A percentile compares a stretch with the other conserved stretches of the same genome.
Conservation (phyloP, 768 basidiomycete species). For the Boletus edulis region DNA sequence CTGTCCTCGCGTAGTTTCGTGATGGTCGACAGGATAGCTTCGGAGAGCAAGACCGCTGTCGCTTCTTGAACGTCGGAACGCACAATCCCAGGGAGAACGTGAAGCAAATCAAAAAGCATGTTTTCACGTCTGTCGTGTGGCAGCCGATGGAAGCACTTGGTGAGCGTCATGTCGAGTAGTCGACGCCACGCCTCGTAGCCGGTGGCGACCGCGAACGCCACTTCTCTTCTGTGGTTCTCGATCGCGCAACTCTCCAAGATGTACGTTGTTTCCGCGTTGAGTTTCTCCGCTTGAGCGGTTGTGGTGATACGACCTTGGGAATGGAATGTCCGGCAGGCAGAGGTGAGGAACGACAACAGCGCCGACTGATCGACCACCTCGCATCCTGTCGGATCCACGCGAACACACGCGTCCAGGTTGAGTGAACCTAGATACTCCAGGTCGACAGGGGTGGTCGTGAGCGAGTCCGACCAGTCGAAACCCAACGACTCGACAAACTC, state of each 20-base stretch:
- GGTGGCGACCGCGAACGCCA: constrained; percentile 63
- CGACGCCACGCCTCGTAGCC: constrained; percentile 86
- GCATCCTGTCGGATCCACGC: constrained; percentile 68
- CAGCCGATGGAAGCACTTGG: constrained; percentile 82
- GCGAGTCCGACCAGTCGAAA: constrained; percentile 84
- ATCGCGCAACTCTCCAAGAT: constrained; percentile 80
- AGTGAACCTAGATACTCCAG: constrained; percentile 65
- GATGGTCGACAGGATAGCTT: constrained; percentile 75
- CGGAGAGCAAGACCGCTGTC: constrained; percentile 80
- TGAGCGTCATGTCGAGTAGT: constrained; percentile 79
- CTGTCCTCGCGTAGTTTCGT: constrained; percentile 88
- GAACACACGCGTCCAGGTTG: constrained; percentile 68
- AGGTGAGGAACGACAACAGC: constrained; percentile 64
- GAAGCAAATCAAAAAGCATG: constrained; percentile 87
- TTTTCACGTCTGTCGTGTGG: constrained; percentile 82
- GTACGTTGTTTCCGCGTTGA: constrained; percentile 68
- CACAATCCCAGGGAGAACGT: constrained; percentile 73
- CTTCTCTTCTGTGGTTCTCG: constrained; percentile 85
- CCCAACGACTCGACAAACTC: constrained; percentile 85
- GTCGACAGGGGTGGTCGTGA: constrained; percentile 54
- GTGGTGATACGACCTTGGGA: constrained; percentile 66
- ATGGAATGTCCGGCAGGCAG: constrained; percentile 60
- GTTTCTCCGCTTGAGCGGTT: constrained; percentile 58
- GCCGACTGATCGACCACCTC: constrained; percentile 78
- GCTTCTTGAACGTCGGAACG: constrained; percentile 64